Conservation (phyloP, 768 basidiomycete species). For the Trametes cinnabarina region DNA sequence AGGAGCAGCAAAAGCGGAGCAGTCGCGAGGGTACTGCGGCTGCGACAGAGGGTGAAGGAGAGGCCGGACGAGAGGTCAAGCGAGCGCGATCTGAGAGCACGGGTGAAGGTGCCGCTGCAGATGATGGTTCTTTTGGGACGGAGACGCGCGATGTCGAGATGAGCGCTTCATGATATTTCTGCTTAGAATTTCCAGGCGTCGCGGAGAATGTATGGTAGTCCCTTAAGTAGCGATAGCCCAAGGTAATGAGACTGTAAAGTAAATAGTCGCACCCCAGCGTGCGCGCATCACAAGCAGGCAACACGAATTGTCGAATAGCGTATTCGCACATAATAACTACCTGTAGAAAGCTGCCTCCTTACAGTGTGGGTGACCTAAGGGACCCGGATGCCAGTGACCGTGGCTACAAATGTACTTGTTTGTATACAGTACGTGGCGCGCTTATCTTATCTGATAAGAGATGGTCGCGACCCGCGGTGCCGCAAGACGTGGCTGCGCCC, state of each 20-base stretch:
- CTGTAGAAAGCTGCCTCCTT: too few species aligned
- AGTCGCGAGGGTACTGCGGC: neutral
- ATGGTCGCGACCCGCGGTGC: neutral
- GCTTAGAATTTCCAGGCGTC: too few species aligned
- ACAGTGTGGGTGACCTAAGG: too few species aligned
- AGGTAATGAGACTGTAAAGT: too few species aligned
- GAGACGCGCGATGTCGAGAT: slow-evolving; percentile 1
- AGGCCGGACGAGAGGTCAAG: slow-evolving; percentile 37
- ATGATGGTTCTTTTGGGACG: neutral
- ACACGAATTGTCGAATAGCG: too few species aligned
- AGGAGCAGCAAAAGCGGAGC: slow-evolving; percentile 14
- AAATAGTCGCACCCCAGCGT: too few species aligned
- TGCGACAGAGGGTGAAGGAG: slow-evolving; percentile 3
- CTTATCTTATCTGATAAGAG: slow-evolving; percentile 8
- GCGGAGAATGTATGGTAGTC: neutral
- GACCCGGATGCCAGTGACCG: too few species aligned
- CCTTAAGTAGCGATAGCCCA: too few species aligned
- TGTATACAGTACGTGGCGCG: neutral
- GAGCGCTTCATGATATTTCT: neutral
- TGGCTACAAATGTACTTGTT: too few species aligned
- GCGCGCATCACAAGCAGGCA: too few species aligned
- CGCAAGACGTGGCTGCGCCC: neutral
- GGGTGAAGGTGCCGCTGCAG: neutral
- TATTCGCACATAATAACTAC: too few species aligned
- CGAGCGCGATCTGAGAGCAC: slow-evolving; percentile 34